These are phyloP conservation scores for Pseudotsuga menziesii DNA, from an alignment of 75 land plant genomes.

Conservation along the genomic window DNA sequence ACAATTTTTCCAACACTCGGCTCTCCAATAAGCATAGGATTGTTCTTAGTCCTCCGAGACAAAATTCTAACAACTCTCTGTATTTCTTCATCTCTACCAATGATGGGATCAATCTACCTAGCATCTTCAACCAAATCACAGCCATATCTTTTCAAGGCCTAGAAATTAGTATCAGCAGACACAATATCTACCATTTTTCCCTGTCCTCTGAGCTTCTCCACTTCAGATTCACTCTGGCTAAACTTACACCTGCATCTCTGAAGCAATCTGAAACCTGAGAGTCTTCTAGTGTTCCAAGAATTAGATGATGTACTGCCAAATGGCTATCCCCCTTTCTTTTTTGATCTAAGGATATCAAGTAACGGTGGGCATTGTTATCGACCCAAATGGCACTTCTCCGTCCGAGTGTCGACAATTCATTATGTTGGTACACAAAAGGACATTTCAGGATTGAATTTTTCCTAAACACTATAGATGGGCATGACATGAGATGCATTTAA, in stretches of 20 bases:
- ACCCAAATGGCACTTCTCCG: too few relatives aligned
- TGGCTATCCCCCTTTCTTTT: conserved; percentile 79
- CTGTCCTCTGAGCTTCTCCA: conserved; percentile 82
- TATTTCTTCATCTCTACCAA: conserved; percentile 95
- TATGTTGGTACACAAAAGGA: too few relatives aligned
- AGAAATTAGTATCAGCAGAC: conserved; percentile 79
- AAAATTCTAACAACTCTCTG: conserved; percentile 80
- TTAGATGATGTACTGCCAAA: conserved; percentile 83
- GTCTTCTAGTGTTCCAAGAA: conserved; percentile 82
- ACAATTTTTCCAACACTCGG: conserved; percentile 99
- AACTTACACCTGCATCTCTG: conserved; percentile 70
- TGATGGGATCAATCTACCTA: conserved; percentile 94
- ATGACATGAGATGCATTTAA: too few relatives aligned
- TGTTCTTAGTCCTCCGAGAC: conserved; percentile 93
- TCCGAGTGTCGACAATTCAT: too few relatives aligned
- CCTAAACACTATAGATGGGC: too few relatives aligned
- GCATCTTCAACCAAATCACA: conserved; percentile 91
- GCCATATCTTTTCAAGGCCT: conserved; percentile 91
- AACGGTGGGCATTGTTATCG: too few relatives aligned
- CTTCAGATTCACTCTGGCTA: conserved; percentile 61
- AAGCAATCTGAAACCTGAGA: conserved; percentile 60
- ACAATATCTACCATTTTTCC: conserved; percentile 89
- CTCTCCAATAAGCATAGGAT: conserved; percentile 95
- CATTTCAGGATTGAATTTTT: too few relatives aligned
- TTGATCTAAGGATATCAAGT: too few relatives aligned